Conservation (phyloP, 1,284 basidiomycete species). For the Apiotrichum gracile region DNA sequence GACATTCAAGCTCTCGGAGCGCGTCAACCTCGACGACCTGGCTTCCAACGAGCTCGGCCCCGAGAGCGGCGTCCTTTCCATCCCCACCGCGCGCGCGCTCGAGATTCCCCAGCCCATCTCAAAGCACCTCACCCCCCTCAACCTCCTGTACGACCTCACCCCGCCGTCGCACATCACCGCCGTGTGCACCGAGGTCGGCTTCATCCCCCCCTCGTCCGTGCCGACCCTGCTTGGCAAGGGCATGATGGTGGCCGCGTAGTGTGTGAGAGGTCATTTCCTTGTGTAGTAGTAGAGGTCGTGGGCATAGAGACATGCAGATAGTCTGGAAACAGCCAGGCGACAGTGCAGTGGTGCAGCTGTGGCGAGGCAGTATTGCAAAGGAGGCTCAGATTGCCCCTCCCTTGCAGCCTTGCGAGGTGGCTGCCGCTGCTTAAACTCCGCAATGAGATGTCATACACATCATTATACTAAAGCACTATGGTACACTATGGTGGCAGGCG, state of each 20-base stretch:
- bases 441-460: not conserved
- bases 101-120: slow-evolving; percentile 10
- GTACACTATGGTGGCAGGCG: not conserved
- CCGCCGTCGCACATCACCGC: slow-evolving; percentile 83
- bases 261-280: not conserved
- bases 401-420: no score
- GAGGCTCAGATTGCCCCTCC: no score
- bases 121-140: slow-evolving; percentile 60
- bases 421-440: no score
- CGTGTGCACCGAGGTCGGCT: slow-evolving; percentile 83
- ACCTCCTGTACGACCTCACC: slow-evolving; percentile 85
- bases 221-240: slow-evolving; percentile 48
- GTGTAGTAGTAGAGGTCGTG: not conserved
- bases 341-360: no score
- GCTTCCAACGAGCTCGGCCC: slow-evolving; percentile 91
- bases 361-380: no score
- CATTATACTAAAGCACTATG: not conserved
- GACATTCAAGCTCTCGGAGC: slow-evolving; percentile 97
- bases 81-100: slow-evolving; percentile 19
- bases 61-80: slow-evolving; percentile 25
- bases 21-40: slow-evolving; percentile 87
- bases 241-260: slow-evolving; percentile 8
- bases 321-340: no score
- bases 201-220: slow-evolving; percentile 69
- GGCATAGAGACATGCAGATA: not conserved